Conservation (phyloP, 345 rosid genomes). For the Citrus hindsii region DNA sequence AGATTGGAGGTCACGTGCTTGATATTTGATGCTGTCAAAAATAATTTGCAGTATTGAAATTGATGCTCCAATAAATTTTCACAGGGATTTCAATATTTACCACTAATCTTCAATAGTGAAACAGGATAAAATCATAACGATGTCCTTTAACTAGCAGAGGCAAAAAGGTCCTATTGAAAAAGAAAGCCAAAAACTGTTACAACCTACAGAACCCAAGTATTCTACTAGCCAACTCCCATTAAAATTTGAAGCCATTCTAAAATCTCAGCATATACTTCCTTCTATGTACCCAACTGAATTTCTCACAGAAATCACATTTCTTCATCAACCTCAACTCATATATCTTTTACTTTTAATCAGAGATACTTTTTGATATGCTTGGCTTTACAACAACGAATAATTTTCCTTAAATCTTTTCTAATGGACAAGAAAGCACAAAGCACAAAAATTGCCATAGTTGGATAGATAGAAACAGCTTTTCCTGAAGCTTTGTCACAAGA, state of each 20-base stretch:
- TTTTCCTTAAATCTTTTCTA: conserved; percentile 57
- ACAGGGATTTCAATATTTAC: not conserved
- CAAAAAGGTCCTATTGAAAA: not conserved
- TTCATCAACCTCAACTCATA: not conserved
- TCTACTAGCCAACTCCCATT: not conserved
- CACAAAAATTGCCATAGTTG: conserved; percentile 41
- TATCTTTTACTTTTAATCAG: not conserved
- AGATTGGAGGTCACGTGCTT: not conserved
- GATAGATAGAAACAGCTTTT: conserved; percentile 34
- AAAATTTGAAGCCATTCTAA: not conserved
- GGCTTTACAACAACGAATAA: conserved; percentile 34
- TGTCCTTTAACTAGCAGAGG: too few species aligned
- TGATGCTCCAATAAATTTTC: not conserved
- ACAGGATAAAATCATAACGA: too few species aligned
- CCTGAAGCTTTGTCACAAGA: not conserved
- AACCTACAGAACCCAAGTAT: too few species aligned
- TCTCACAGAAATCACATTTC: not conserved
- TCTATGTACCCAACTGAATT: not conserved
- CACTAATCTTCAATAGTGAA: too few species aligned
- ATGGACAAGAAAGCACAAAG: conserved; percentile 59
- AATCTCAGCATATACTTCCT: not conserved
- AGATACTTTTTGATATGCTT: not conserved
- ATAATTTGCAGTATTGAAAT: not conserved
- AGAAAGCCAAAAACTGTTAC: too few species aligned
- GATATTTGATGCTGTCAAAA: not conserved